Evolutionary conservation across 352 stramenopile genomes (phyloP).

Genomic region (Phytophthora cryptogea): DNA sequence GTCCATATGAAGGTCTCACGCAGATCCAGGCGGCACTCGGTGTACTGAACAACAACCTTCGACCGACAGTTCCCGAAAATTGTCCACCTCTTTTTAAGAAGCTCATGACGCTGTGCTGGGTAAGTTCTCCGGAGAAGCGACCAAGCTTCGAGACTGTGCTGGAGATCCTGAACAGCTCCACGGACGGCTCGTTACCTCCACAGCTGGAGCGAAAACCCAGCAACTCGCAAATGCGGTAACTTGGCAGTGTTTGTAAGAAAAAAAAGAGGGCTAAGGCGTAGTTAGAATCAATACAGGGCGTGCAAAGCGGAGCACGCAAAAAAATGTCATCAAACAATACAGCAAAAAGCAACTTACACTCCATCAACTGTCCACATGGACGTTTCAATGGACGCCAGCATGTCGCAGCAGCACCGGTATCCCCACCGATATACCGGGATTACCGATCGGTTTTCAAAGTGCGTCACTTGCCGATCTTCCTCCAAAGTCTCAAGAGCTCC

Average conservation of each 20-base stretch:
- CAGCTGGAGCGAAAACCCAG: conserved; percentile 26
- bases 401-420: background rate
- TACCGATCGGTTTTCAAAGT: background rate
- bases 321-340: conserved; percentile 14
- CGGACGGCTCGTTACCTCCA: conserved; percentile 26
- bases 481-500: conserved; percentile 11
- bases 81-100: conserved; percentile 83
- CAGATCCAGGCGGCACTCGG: conserved; percentile 89
- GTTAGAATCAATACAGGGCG: conserved; percentile 31
- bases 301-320: conserved; percentile 10
- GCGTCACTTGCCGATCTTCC: conserved; percentile 23
- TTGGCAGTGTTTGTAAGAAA: conserved; percentile 22
- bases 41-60: conserved; percentile 88
- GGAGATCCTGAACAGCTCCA: conserved; percentile 65
- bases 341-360: background rate
- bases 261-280: conserved; percentile 16
- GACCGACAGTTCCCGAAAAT: conserved; percentile 75
- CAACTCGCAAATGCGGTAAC: conserved; percentile 30
- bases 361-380: background rate
- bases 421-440: background rate
- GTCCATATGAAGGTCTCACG: conserved; percentile 91
- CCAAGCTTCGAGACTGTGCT: conserved; percentile 84
- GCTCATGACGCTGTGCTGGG: conserved; percentile 87
- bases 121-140: conserved; percentile 70
- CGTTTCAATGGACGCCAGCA: conserved; percentile 7